Evolutionary conservation across 352 stramenopile species (phyloP).

Genomic region (Globisporangium echinulatum): DNA sequence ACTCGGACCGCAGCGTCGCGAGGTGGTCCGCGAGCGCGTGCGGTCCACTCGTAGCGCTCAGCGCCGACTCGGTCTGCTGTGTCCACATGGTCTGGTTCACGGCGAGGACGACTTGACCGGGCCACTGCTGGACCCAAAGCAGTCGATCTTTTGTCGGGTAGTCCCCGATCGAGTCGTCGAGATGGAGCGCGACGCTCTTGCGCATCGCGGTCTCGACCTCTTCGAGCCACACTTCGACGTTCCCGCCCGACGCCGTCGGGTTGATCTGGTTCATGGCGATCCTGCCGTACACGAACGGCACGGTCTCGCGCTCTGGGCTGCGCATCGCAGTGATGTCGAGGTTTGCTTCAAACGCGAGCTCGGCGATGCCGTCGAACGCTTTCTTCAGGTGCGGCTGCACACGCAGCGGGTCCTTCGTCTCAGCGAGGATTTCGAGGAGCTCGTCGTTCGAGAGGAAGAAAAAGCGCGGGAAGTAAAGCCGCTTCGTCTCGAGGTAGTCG

Average conservation of each 20-base stretch:
- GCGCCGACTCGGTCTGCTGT: constrained; percentile 69
- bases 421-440: constrained; percentile 88
- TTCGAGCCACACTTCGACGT: constrained; percentile 89
- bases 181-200: constrained; percentile 67
- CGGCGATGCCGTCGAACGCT: constrained; percentile 90
- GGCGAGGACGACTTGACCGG: constrained; percentile 88
- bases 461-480: constrained; percentile 88
- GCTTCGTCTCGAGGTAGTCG: constrained; percentile 89
- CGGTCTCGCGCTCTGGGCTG: constrained; percentile 81
- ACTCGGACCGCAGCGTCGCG: constrained; percentile 57
- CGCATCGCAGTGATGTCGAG: constrained; percentile 91
- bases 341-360: constrained; percentile 90
- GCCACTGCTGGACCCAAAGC: constrained; percentile 90
- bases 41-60: constrained; percentile 25
- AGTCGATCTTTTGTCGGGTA: constrained; percentile 85
- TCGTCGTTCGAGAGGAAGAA: constrained; percentile 93
- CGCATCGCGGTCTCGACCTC: constrained; percentile 86
- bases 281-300: constrained; percentile 85
- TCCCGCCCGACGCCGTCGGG: constrained; percentile 90
- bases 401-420: constrained; percentile 91
- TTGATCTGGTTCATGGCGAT: constrained; percentile 90
- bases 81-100: constrained; percentile 93
- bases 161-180: constrained; percentile 83
- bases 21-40: constrained; percentile 59
- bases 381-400: constrained; percentile 95